Conservation (phyloP, 2,329 filamentous ascomycete species). For the Stemphylium beticola region DNA sequence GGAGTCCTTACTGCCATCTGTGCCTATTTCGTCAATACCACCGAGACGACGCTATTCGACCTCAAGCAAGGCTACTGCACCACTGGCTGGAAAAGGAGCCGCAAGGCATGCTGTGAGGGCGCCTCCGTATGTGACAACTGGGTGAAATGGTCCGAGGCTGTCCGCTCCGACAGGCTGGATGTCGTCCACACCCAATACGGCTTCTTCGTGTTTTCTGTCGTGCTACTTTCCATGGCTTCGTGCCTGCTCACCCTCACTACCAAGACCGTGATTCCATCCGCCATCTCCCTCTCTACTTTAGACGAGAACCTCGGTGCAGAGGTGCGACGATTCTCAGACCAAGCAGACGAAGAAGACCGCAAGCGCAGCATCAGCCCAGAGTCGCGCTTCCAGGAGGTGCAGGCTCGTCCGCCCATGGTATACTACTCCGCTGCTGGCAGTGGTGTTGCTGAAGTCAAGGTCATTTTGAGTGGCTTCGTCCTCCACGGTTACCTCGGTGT, state of each 20-base stretch:
- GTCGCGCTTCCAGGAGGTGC: constrained; percentile 48
- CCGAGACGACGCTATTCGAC: constrained; percentile 85
- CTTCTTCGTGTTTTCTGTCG: constrained; percentile 75
- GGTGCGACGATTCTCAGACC: constrained; percentile 46
- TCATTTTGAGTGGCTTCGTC: constrained; percentile 97
- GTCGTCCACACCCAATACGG: constrained; percentile 74
- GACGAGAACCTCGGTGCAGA: constrained; percentile 88
- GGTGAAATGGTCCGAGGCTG: constrained; percentile 67
- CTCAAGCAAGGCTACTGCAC: constrained; percentile 89
- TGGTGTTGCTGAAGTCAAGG: constrained; percentile 95
- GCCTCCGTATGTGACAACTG: constrained; percentile 64
- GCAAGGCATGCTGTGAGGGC: constrained; percentile 68
- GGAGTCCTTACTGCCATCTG: constrained; percentile 83
- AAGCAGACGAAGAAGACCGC: constrained; percentile 51
- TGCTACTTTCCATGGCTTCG: constrained; percentile 72
- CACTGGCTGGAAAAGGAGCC: constrained; percentile 71
- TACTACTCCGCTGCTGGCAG: constrained; percentile 97
- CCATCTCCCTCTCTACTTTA: constrained; percentile 82
- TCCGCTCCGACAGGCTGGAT: constrained; percentile 58
- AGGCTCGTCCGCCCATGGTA: constrained; percentile 71
- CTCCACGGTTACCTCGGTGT: constrained; percentile 93
- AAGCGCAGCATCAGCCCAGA: constrained; percentile 52
- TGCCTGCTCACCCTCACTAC: constrained; percentile 85
- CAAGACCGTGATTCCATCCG: constrained; percentile 92
- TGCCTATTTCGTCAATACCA: constrained; percentile 88